These are phyloP conservation scores for Gardenia jasminoides DNA, from an alignment of 257 asterid species.

Conservation along the genomic window DNA sequence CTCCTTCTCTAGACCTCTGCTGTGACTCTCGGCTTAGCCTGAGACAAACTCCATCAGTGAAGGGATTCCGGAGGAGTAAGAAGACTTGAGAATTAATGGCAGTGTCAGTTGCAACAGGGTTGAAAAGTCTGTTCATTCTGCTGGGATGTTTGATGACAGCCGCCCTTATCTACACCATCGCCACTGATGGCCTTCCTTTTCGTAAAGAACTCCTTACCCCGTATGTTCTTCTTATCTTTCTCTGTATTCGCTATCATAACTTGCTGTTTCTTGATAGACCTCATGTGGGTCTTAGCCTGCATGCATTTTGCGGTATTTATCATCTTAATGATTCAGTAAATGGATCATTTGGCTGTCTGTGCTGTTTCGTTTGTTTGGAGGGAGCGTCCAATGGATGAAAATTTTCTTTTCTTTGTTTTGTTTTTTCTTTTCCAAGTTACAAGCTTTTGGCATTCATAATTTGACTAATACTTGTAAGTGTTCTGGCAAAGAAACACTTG, in stretches of 20 bases:
- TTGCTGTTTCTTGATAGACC: neutral
- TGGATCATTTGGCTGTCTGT: neutral
- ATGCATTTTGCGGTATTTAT: neutral
- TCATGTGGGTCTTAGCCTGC: neutral
- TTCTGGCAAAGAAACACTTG: neutral
- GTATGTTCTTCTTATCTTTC: constrained; percentile 26
- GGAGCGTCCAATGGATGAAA: neutral
- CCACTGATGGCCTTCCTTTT: constrained; percentile 71
- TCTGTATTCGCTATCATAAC: neutral
- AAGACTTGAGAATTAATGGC: neutral
- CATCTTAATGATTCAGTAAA: neutral
- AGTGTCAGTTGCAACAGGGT: constrained; percentile 46
- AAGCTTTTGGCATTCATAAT: neutral
- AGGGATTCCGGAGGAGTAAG: neutral
- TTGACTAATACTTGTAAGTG: neutral
- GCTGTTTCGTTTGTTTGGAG: too few relatives aligned
- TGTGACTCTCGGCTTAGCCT: neutral
- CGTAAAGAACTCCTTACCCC: constrained; percentile 77
- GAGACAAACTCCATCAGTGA: neutral
- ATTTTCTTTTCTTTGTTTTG: neutral
- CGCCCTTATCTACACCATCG: constrained; percentile 51
- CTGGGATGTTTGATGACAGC: constrained; percentile 59
- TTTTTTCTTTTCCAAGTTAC: neutral
- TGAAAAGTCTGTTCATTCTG: constrained; percentile 50
- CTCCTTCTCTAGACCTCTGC: neutral